phyloP scores from a whole-genome alignment of 2,329 filamentous ascomycete species.

The Hypoxylon sp. region DNA sequence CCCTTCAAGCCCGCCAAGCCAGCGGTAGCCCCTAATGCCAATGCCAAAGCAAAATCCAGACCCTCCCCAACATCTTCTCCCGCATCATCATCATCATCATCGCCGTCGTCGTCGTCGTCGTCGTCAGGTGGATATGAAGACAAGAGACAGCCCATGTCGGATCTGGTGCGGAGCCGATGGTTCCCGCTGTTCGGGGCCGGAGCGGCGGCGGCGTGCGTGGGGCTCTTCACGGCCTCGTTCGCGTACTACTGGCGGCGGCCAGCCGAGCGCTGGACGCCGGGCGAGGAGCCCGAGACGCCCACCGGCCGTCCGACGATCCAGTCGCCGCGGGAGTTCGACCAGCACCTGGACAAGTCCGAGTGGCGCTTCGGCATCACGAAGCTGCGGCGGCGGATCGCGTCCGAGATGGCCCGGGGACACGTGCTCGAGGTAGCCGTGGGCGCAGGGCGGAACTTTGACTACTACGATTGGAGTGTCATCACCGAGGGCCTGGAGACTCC shows the following conservation, averaged over 20 bases:
- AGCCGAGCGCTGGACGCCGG: conserved; percentile 41
- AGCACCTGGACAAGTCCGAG: conserved; percentile 65
- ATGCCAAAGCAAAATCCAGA: too few species aligned
- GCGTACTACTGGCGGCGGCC: conserved; percentile 40
- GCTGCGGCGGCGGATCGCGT: conserved; percentile 59
- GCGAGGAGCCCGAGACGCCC: conserved; percentile 50
- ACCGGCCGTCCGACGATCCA: conserved; percentile 60
- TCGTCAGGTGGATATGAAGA: conserved; percentile 17
- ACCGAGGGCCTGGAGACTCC: conserved; percentile 33
- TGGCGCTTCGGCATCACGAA: conserved; percentile 63
- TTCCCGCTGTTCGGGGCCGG: conserved; percentile 58
- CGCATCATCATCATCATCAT: conserved; percentile 4
- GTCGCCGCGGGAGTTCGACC: conserved; percentile 65
- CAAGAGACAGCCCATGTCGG: conserved; percentile 28
- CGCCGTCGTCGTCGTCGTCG: conserved; percentile 1
- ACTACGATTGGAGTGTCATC: conserved; percentile 62
- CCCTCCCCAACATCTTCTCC: neutral
- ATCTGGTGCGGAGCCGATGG: conserved; percentile 49
- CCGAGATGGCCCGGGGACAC: conserved; percentile 57
- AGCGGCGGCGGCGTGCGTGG: conserved; percentile 55
- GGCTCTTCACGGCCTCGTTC: conserved; percentile 54
- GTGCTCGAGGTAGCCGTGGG: conserved; percentile 71
- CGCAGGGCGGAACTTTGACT: conserved; percentile 67
- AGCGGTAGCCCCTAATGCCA: conserved; percentile 7
- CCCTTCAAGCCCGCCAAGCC: conserved; percentile 32